phyloP scores from a whole-genome alignment of 768 basidiomycete genomes.

The Kwoniella newhampshirensis region DNA sequence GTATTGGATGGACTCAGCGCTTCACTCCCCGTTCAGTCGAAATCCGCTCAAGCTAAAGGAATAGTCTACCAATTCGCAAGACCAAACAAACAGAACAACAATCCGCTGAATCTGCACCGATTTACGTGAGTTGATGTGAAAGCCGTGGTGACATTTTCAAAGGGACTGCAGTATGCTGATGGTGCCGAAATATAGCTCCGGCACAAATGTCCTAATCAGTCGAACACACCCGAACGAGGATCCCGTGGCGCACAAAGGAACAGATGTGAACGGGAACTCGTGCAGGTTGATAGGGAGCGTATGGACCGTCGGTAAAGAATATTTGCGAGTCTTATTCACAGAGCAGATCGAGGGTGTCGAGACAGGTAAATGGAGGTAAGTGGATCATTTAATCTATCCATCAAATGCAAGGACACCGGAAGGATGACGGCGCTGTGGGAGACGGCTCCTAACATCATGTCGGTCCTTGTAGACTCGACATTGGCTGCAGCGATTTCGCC shows the following conservation, averaged over 20 bases:
- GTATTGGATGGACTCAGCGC: slow-evolving; percentile 66
- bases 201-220: slow-evolving; percentile 66
- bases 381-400: not conserved
- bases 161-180: not conserved
- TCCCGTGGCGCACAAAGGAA: slow-evolving; percentile 54
- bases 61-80: slow-evolving; percentile 60
- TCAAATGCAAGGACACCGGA: too few relatives aligned
- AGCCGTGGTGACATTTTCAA: too few relatives aligned
- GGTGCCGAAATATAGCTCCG: slow-evolving; percentile 59
- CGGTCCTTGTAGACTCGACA: slow-evolving; percentile 59
- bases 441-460: slow-evolving; percentile 34
- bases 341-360: slow-evolving; percentile 22
- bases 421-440: not conserved
- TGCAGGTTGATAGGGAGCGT: slow-evolving; percentile 28
- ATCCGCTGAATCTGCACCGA: slow-evolving; percentile 62
- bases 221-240: slow-evolving; percentile 65
- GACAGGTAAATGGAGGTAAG: slow-evolving; percentile 42
- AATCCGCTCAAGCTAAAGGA: not conserved
- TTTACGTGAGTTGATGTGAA: slow-evolving; percentile 64
- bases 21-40: slow-evolving; percentile 7
- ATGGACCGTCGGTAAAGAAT: slow-evolving; percentile 23
- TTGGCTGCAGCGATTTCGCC: slow-evolving; percentile 67
- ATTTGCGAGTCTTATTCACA: slow-evolving; percentile 33
- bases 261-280: slow-evolving; percentile 39
- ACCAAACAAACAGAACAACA: slow-evolving; percentile 60